Percentiles rank a stretch among this genome's conserved stretches.
Evolutionary conservation across 2,329 filamentous ascomycete genomes (phyloP).

Genomic region (Paradendryphiella salina): DNA sequence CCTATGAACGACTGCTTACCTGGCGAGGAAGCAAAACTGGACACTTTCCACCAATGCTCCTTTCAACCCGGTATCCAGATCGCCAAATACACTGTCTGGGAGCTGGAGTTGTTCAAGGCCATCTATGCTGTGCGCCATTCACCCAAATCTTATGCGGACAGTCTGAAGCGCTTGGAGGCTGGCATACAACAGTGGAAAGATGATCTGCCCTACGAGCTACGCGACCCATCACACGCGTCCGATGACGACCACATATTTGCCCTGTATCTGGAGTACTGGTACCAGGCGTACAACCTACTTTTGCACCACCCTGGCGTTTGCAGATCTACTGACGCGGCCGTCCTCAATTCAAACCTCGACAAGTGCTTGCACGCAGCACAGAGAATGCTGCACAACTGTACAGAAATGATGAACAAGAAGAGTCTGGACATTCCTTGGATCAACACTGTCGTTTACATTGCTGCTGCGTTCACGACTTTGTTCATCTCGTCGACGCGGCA

Average conservation of each 20-base stretch:
- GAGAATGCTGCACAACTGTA: constrained; percentile 64
- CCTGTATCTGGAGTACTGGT: constrained; percentile 55
- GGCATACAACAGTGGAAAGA: constrained; percentile 66
- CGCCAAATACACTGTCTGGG: constrained; percentile 67
- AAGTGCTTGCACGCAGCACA: constrained; percentile 68
- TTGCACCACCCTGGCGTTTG: constrained; percentile 59
- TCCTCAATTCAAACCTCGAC: constrained; percentile 58
- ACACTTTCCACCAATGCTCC: constrained; percentile 60
- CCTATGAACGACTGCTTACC: constrained; percentile 71
- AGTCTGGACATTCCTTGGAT: constrained; percentile 80
- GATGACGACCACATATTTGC: constrained; percentile 55
- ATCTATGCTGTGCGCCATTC: constrained; percentile 73
- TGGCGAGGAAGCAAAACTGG: constrained; percentile 55
- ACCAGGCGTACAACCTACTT: constrained; percentile 55
- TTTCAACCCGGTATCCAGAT: constrained; percentile 69
- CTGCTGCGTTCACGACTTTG: constrained; percentile 72
- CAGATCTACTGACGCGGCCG: constrained; percentile 58
- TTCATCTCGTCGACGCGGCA: constrained; percentile 71
- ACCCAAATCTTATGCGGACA: constrained; percentile 64
- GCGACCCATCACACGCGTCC: constrained; percentile 51
- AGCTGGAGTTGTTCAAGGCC: constrained; percentile 73
- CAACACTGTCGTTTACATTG: constrained; percentile 70
- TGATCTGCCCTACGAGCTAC: constrained; percentile 64
- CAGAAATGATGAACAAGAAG: constrained; percentile 64
- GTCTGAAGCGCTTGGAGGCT: constrained; percentile 67